Conservation (phyloP, 352 stramenopile genomes). For the Phytophthora cactorum region DNA sequence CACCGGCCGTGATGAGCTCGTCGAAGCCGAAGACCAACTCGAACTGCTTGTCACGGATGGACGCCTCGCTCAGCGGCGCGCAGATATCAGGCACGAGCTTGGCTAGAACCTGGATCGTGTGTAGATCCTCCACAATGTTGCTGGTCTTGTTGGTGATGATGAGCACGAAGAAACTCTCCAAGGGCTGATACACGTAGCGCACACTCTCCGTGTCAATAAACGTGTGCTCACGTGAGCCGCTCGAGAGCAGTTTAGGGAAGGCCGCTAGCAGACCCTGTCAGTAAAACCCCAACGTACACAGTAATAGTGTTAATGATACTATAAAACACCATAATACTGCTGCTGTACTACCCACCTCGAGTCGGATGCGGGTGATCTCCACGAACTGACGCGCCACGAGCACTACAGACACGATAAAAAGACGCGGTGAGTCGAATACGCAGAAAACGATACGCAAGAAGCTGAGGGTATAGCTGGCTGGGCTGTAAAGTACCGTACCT, state of each 20-base stretch:
- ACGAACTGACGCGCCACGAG: conserved; percentile 99
- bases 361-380: conserved; percentile 98
- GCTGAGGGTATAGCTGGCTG: not conserved
- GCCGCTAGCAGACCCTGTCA: conserved; percentile 95
- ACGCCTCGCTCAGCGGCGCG: conserved; percentile 92
- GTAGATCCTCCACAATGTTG: conserved; percentile 99
- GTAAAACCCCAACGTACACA: not conserved
- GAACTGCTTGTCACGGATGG: conserved; percentile 97
- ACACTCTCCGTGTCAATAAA: conserved; percentile 99
- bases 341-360: conserved; percentile 81
- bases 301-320: not conserved
- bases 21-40: conserved; percentile 99
- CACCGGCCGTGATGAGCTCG: conserved; percentile 97
- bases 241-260: conserved; percentile 98
- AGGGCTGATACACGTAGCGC: conserved; percentile 98
- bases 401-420: conserved; percentile 49
- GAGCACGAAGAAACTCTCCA: conserved; percentile 98
- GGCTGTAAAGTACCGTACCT: conserved; percentile 55
- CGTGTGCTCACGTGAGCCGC: conserved; percentile 95
- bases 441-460: not conserved
- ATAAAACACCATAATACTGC: not conserved
- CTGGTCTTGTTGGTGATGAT: conserved; percentile 99
- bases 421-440: conserved; percentile 10
- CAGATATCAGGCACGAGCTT: conserved; percentile 98
- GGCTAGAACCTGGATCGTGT: conserved; percentile 97